Conservation (phyloP, 768 basidiomycete species). For the Russula sp. region DNA sequence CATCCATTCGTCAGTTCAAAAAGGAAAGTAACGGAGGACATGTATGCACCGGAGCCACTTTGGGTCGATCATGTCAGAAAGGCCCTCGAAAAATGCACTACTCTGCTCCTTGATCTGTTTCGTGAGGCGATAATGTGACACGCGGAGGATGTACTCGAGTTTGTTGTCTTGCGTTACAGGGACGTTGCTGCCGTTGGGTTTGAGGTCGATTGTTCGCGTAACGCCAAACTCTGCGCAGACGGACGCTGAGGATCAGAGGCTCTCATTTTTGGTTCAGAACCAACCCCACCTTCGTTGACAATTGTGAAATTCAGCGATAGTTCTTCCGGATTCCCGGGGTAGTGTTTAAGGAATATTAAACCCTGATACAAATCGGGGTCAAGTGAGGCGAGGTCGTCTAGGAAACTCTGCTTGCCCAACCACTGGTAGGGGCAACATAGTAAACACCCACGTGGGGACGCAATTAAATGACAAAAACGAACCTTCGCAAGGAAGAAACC, state of each 20-base stretch:
- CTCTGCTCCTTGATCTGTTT: slow-evolving; percentile 84
- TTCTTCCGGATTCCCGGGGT: slow-evolving; percentile 81
- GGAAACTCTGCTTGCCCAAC: slow-evolving; percentile 87
- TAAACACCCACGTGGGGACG: neutral
- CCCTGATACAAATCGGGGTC: slow-evolving; percentile 93
- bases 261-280: neutral
- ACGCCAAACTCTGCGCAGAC: slow-evolving; percentile 70
- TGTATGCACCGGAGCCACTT: slow-evolving; percentile 71
- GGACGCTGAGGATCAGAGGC: slow-evolving; percentile 6
- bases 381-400: slow-evolving; percentile 89
- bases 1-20: neutral
- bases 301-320: slow-evolving; percentile 88
- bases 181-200: slow-evolving; percentile 77
- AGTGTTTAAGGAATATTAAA: slow-evolving; percentile 89
- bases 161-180: slow-evolving; percentile 87
- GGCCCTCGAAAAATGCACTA: slow-evolving; percentile 85
- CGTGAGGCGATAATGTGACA: slow-evolving; percentile 85
- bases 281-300: slow-evolving; percentile 67
- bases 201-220: slow-evolving; percentile 69
- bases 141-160: slow-evolving; percentile 83
- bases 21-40: neutral
- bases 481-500: slow-evolving; percentile 92
- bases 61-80: slow-evolving; percentile 88
- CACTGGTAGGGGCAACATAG: slow-evolving; percentile 48
- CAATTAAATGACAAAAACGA: slow-evolving; percentile 15